Percentiles rank a stretch among this genome's conserved stretches.
These are phyloP conservation scores for Schwanniomyces occidentalis DNA, from an alignment of 805 yeast genomes.

Conservation along the genomic window DNA sequence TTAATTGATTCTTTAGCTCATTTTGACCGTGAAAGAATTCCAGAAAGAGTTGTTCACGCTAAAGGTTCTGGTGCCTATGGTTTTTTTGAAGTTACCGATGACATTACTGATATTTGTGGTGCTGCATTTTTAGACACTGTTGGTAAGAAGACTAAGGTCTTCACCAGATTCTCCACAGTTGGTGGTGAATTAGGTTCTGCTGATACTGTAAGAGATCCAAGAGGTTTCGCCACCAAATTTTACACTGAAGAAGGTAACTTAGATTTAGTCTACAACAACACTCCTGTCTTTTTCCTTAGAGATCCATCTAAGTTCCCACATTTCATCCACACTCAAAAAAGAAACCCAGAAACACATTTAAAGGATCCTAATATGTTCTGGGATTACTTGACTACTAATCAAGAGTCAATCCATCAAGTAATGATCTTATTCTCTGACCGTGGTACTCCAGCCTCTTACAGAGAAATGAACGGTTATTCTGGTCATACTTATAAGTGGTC, in stretches of 20 bases:
- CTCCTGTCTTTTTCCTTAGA: constrained; percentile 82
- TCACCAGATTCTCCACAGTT: constrained; percentile 81
- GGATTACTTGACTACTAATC: constrained; percentile 77
- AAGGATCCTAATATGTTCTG: constrained; percentile 82
- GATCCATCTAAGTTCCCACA: constrained; percentile 86
- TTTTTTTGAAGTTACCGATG: constrained; percentile 83
- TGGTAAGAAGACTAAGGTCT: constrained; percentile 77
- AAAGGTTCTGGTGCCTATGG: constrained; percentile 94
- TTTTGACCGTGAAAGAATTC: constrained; percentile 86
- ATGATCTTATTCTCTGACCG: constrained; percentile 74
- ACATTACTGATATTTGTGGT: constrained; percentile 68
- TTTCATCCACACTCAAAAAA: constrained; percentile 86
- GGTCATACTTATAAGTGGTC: constrained; percentile 86
- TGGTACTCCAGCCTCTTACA: constrained; percentile 75
- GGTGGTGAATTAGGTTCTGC: constrained; percentile 85
- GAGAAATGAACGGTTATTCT: constrained; percentile 83
- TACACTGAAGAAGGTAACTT: constrained; percentile 84
- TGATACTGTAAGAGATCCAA: constrained; percentile 83
- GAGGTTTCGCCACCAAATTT: constrained; percentile 80
- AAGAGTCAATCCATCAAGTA: constrained; percentile 74
- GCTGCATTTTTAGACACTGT: constrained; percentile 69
- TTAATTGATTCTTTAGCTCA: constrained; percentile 81
- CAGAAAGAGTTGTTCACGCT: constrained; percentile 92
- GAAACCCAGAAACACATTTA: constrained; percentile 78
- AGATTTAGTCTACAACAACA: constrained; percentile 84